Conservation (phyloP, 108 stramenopile species). For the Thalassiosira profunda region DNA sequence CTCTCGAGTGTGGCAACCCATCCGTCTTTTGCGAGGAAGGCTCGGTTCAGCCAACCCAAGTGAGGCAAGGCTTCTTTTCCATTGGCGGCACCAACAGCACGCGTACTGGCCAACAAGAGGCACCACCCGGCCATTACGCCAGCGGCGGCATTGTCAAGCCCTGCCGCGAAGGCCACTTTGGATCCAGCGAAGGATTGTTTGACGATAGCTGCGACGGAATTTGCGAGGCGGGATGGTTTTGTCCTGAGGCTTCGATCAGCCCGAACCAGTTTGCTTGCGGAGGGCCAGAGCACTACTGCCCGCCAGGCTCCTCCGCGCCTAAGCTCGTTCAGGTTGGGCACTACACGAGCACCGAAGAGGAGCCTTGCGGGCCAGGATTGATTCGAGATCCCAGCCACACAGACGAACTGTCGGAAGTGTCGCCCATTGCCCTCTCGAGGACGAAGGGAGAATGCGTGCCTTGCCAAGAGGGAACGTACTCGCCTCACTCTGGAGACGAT, state of each 20-base stretch:
- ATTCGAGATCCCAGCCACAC: constrained; percentile 12
- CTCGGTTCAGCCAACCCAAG: constrained; percentile 20
- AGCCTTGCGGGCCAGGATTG: constrained; percentile 35
- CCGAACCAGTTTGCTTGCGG: constrained; percentile 38
- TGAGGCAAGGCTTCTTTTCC: constrained; percentile 25
- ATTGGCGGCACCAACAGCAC: constrained; percentile 19
- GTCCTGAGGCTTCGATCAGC: constrained; percentile 14
- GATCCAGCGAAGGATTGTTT: constrained; percentile 15
- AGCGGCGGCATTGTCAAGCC: constrained; percentile 15
- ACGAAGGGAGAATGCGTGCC: constrained; percentile 11
- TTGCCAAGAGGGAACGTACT: constrained; percentile 32
- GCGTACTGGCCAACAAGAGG: constrained; percentile 1
- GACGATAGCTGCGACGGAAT: constrained; percentile 25
- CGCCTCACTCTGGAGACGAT: constrained; percentile 22
- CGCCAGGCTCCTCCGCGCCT: constrained; percentile 25
- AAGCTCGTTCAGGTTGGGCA: constrained; percentile 20
- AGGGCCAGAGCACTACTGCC: constrained; percentile 23
- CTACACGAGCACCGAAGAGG: constrained; percentile 30
- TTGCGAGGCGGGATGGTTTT: constrained; percentile 29
- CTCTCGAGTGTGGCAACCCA: constrained; percentile 25
- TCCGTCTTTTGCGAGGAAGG: constrained; percentile 30
- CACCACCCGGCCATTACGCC: constrained; percentile 31
- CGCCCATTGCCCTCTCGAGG: constrained; percentile 7
- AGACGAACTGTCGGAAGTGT: neutral
- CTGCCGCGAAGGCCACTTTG: constrained; percentile 38